Evolutionary conservation across 768 basidiomycete species (phyloP), one percentile per base, ranked within the genome.

Genomic region (Podaxis sp.): DNA sequence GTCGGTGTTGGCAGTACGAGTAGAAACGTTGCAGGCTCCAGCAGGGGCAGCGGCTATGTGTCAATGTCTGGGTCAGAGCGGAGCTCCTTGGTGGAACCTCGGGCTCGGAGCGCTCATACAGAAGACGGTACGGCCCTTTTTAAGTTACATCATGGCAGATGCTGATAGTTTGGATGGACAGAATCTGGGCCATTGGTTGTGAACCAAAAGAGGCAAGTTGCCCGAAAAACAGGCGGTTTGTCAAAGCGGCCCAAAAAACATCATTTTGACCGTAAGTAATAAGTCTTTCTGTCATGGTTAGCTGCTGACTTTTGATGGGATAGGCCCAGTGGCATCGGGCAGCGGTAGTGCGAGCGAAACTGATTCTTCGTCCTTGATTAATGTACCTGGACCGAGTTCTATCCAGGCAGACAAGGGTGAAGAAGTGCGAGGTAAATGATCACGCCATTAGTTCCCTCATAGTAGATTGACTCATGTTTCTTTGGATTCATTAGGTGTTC

Each of bases 211-310:
- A 40, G 46, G 15, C 61, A 62, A 11, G 2, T 62, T 49, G 61
- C 61, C 20, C 41, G 61, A 3, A 62, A 62, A 12, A 49, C 61
- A 3, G 41, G 17, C 17, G 55, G 33, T 17, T 46, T 36, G 26
- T 51, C 30, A 17, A 56, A 50, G 24, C 54, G 48, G 3, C 36
- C 36, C 6, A 62, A 50, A 24, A 56, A 37, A 17, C 15, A 17
- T 26, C 48, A 50, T 4, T 56, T 62, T 51, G 46, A 56, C 50
- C 54, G 61, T 56, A 22, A 56, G 61, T 62, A 10, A 2, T 20
- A n/a, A 5, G 12, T 36, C 22, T 3, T 20, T 11, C 36, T 37
- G 10, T 24, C 0, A 3, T 26, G 4, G 11, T 28, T 0, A 24
- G 36, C 22, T 56, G n/a, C 20, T 24, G 20, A 26, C 37, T 20